These are phyloP conservation scores for Eutrema heterophyllum DNA, from an alignment of 345 rosid species.

Conservation along the genomic window DNA sequence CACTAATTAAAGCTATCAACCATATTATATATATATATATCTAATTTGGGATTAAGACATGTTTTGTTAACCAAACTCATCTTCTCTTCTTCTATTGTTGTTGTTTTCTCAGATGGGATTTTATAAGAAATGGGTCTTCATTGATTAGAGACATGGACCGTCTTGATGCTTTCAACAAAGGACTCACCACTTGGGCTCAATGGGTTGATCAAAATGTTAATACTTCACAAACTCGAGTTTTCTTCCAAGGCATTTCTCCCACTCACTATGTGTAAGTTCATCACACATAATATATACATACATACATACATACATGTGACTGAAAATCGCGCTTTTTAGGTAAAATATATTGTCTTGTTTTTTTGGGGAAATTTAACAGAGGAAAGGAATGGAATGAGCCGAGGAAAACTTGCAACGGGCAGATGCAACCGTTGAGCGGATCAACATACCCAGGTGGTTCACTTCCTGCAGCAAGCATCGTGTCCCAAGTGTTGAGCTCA, in stretches of 20 bases:
- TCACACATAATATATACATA: neutral
- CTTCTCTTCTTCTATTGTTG: neutral
- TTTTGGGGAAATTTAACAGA: conserved; percentile 30
- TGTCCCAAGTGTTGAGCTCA: conserved; percentile 49
- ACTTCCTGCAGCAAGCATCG: conserved; percentile 57
- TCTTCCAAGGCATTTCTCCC: conserved; percentile 95
- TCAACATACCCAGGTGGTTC: conserved; percentile 67
- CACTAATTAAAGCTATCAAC: neutral
- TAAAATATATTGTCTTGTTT: neutral
- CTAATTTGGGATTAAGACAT: conserved; percentile 7
- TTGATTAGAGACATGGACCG: conserved; percentile 66
- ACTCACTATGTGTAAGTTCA: conserved; percentile 76
- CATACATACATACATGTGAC: neutral
- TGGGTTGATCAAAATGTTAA: conserved; percentile 83
- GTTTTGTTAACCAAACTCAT: neutral
- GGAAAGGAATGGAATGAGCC: conserved; percentile 83
- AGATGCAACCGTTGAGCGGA: conserved; percentile 60
- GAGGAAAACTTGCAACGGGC: conserved; percentile 52
- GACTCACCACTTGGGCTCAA: conserved; percentile 69
- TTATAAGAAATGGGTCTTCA: conserved; percentile 48
- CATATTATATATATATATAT: neutral
- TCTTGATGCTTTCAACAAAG: conserved; percentile 65
- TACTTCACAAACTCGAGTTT: conserved; percentile 57
- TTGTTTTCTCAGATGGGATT: conserved; percentile 65
- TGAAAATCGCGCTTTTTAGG: neutral